Evolutionary conservation across 2,329 filamentous ascomycete genomes (phyloP), one percentile per base, ranked within the genome.

Genomic region (Metarhizium sp.): DNA sequence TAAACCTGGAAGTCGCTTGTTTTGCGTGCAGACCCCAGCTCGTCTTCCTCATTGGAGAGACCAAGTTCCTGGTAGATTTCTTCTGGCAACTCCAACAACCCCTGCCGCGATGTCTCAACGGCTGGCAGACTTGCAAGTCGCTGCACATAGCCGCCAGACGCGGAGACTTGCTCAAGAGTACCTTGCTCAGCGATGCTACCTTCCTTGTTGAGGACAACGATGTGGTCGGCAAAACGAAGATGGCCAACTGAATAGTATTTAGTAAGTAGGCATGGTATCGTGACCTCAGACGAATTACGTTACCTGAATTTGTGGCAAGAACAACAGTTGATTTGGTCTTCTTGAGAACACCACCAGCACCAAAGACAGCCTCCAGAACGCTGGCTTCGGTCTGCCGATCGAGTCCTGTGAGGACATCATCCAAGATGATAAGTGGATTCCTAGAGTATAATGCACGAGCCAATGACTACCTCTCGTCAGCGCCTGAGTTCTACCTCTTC

Each of bases 321-420:
- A 70, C 58, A 2, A 66, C 58, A 0, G 68, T 66, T 1, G 58
- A 51, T 2, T 59, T 56, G n/a, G 60, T 54, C 10, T 54, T 57
- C 45, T 56, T 58, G 8, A 69, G 55, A 10, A 74, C 52, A 0
- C 71, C 70, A n/a, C 61, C 60, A 4, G 32, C 30, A 1, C 67
- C 65, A 51, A 75, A 71, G 0, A 74, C 66, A 2, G 62, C 61
- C 0, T 64, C 59, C 38, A 73, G 70, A 1, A 75, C 69, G 10
- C 66, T 64, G 29, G 68, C 61, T 50, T 73, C 70, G 0, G 73
- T 75, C 7, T 69, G 61, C 6, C 65, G 61, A 52, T 73, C 71
- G 2, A 73, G 63, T 3, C 69, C 69, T 1, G 65, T 69, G 16
- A 71, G 60, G 6, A 68, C 63, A 38, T 71, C 69, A 34, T 71